These are phyloP conservation scores for Zanthoxylum bungeanum DNA, from an alignment of 345 rosid genomes.

Conservation along the genomic window DNA sequence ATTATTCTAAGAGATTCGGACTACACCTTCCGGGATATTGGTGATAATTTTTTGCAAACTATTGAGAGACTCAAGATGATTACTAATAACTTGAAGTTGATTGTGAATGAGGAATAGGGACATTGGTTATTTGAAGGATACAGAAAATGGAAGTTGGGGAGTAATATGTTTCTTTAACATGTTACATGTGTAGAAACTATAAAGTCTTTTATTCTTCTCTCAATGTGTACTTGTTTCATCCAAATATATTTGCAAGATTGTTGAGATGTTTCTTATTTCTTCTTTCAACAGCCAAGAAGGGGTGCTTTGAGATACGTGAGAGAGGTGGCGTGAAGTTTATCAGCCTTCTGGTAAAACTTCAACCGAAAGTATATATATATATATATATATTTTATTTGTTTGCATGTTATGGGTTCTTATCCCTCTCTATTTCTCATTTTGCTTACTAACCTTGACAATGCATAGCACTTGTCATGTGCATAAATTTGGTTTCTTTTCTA, in stretches of 20 bases:
- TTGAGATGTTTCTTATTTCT: not conserved
- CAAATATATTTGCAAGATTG: not conserved
- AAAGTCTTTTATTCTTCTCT: not conserved
- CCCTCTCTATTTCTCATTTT: not conserved
- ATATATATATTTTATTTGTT: too few species aligned
- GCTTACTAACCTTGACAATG: not conserved
- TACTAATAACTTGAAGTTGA: not conserved
- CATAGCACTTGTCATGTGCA: not conserved
- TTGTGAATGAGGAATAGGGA: too few species aligned
- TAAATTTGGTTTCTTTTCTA: not conserved
- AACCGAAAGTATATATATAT: too few species aligned
- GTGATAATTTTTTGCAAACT: not conserved
- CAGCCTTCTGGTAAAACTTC: conserved; percentile 71
- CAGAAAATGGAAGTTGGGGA: too few species aligned
- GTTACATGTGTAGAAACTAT: too few species aligned
- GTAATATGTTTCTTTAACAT: too few species aligned
- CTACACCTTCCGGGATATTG: not conserved
- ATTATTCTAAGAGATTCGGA: not conserved
- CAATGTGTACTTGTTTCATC: not conserved
- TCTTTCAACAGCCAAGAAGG: conserved; percentile 67
- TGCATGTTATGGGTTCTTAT: too few species aligned
- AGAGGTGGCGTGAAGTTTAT: conserved; percentile 71
- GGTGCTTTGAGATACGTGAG: too few species aligned
- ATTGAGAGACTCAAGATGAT: not conserved
- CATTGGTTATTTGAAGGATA: too few species aligned